phyloP scores from a whole-genome alignment of 495 filamentous ascomycete species.

The Hypomontagnella monticulosa region DNA sequence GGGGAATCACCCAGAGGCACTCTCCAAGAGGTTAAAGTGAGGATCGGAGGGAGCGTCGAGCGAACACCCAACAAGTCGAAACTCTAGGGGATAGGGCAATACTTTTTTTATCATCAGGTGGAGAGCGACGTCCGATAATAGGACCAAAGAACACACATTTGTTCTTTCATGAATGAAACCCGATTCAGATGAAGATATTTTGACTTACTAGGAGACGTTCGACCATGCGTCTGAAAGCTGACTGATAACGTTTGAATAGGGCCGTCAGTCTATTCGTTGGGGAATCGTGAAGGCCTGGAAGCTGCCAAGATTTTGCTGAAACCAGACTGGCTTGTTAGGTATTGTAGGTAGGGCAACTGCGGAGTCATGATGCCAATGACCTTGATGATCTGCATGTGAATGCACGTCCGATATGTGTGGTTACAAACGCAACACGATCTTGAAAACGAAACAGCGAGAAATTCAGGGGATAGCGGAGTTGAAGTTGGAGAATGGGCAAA shows the following conservation, averaged over 20 bases:
- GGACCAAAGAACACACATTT: conserved; percentile 40
- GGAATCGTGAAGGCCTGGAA: not conserved
- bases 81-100: conserved; percentile 26
- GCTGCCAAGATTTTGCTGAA: conserved; percentile 6
- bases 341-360: conserved; percentile 20
- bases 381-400: conserved; percentile 30
- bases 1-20: conserved; percentile 35
- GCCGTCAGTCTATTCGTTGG: not conserved
- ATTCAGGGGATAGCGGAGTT: no score
- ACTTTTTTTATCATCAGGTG: conserved; percentile 28
- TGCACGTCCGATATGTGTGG: conserved; percentile 16
- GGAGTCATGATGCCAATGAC: conserved; percentile 29
- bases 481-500: no score
- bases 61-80: conserved; percentile 52
- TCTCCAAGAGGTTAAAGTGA: conserved; percentile 71
- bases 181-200: conserved; percentile 21
- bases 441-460: not conserved
- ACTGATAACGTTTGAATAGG: conserved; percentile 12
- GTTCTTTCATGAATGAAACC: conserved; percentile 43
- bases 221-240: not conserved
- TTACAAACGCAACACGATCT: conserved; percentile 14
- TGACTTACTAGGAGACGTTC: conserved; percentile 18
- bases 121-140: conserved; percentile 33
- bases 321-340: not conserved
- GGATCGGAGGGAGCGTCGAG: conserved; percentile 67